Evolutionary conservation across 2,329 filamentous ascomycete genomes (phyloP).

Genomic region (Colletotrichum lini): DNA sequence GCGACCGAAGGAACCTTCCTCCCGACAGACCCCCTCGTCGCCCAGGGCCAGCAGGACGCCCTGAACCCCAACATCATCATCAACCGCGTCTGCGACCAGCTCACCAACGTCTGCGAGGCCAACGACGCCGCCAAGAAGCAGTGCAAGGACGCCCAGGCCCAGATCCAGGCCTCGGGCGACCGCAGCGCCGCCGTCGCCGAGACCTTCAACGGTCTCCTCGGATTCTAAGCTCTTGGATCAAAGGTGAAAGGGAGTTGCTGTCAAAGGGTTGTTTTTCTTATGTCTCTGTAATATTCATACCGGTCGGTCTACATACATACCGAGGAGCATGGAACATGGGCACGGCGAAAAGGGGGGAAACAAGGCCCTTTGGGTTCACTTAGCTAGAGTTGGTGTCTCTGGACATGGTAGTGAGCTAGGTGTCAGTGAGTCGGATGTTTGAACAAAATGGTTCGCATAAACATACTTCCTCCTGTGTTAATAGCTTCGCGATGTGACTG

Average conservation of each 20-base stretch:
- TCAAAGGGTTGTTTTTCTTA: background rate
- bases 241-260: too few relatives aligned
- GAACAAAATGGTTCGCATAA: constrained; percentile 36
- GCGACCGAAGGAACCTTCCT: constrained; percentile 71
- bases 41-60: constrained; percentile 70
- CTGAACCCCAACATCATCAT: constrained; percentile 76
- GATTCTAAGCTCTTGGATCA: constrained; percentile 49
- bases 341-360: constrained; percentile 8
- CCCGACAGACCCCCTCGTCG: constrained; percentile 67
- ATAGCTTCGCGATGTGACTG: background rate
- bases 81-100: constrained; percentile 73
- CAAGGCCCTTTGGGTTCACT: constrained; percentile 16
- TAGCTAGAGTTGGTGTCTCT: constrained; percentile 28
- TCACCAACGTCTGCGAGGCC: constrained; percentile 72
- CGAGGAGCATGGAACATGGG: constrained; percentile 22
- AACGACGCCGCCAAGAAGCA: constrained; percentile 66
- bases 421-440: constrained; percentile 36
- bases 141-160: constrained; percentile 63
- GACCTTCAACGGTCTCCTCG: constrained; percentile 61
- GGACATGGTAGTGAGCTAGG: constrained; percentile 22
- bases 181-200: constrained; percentile 63
- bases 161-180: constrained; percentile 65
- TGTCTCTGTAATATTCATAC: constrained; percentile 25
- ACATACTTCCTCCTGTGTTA: too few relatives aligned
- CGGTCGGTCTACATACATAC: background rate